Evolutionary conservation across 2,329 filamentous ascomycete species (phyloP), one percentile per base, ranked within the genome.

Genomic region (Colletotrichum australisinense): DNA sequence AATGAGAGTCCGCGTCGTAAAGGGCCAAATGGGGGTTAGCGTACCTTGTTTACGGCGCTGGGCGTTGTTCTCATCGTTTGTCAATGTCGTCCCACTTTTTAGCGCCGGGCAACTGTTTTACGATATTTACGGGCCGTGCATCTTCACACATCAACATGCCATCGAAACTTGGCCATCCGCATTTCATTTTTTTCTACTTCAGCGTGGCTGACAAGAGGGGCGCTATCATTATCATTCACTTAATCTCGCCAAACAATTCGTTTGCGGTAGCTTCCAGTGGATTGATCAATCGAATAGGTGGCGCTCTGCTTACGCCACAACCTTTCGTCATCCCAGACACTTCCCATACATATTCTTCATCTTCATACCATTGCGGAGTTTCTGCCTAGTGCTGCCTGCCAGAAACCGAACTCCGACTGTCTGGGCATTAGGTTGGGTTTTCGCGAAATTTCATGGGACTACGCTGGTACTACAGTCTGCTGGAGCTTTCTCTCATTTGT

Each of bases 71-170:
- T 8, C n/a, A 19, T n/a, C 30, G 52, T 35, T 53, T 32, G 26
- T 38, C 35, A 16, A 28, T 28, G 42, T 35, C 26, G 32, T 4
- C n/a, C 16, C 46, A 35, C 52, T 55, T 35, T 28, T 28, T 30
- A 32, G 49, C 49, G 62, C 35, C 49, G 62, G 52, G 52, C 46
- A 55, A 24, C 42, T 49, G 42, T 49, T 49, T 49, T 49, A 49
- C 8, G 12, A 53, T 26, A 19, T 64, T 35, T 64, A 64, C 49
- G 62, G 28, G 62, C 62, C 62, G 62, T 64, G 62, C 62, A 19
- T 26, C 42, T 49, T 49, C 42, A n/a, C 19, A 49, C 42, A 22
- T 49, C 42, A 49, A 19, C 42, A 49, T 49, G 42, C 19, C 42
- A 49, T 22, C 42, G 16, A 49, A 49, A n/a, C 42, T 49, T 49